Percentiles rank a stretch among this genome's conserved stretches.
phyloP scores from a whole-genome alignment of 768 basidiomycete genomes.

The Lactarius trivialis region DNA sequence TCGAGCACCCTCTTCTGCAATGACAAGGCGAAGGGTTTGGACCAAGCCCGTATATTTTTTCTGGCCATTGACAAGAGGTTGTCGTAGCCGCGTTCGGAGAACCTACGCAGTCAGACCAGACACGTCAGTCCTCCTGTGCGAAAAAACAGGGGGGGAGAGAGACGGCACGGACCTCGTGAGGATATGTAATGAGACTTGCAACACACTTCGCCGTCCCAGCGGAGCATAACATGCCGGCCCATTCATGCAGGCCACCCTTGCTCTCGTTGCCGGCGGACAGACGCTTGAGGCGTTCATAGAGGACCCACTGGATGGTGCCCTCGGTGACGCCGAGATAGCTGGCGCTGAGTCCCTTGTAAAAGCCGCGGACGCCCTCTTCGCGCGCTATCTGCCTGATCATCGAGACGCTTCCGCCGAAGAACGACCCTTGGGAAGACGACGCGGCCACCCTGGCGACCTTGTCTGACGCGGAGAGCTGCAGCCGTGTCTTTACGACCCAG shows the following conservation, averaged over 20 bases:
- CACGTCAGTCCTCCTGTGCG: neutral
- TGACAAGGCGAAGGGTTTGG: constrained; percentile 79
- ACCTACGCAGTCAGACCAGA: constrained; percentile 44
- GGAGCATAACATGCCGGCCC: constrained; percentile 79
- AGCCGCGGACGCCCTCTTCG: constrained; percentile 78
- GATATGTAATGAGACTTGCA: constrained; percentile 93
- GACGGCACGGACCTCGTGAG: constrained; percentile 75
- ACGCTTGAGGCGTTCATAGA: constrained; percentile 88
- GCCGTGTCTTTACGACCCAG: constrained; percentile 97
- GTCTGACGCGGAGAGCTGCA: constrained; percentile 59
- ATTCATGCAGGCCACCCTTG: constrained; percentile 53
- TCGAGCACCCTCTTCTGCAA: constrained; percentile 83
- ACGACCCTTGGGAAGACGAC: constrained; percentile 24
- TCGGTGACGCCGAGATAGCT: constrained; percentile 95
- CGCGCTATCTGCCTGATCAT: constrained; percentile 69
- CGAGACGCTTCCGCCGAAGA: constrained; percentile 47
- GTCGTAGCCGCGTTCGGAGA: constrained; percentile 84
- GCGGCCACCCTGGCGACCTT: neutral
- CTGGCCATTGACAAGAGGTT: constrained; percentile 73
- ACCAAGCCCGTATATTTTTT: constrained; percentile 79
- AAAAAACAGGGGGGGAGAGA: neutral
- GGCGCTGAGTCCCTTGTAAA: constrained; percentile 93
- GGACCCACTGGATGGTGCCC: constrained; percentile 93
- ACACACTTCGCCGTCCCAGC: constrained; percentile 92
- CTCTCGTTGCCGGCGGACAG: constrained; percentile 50